Evolutionary conservation across 345 rosid genomes (phyloP).

Genomic region (Brassica incana): DNA sequence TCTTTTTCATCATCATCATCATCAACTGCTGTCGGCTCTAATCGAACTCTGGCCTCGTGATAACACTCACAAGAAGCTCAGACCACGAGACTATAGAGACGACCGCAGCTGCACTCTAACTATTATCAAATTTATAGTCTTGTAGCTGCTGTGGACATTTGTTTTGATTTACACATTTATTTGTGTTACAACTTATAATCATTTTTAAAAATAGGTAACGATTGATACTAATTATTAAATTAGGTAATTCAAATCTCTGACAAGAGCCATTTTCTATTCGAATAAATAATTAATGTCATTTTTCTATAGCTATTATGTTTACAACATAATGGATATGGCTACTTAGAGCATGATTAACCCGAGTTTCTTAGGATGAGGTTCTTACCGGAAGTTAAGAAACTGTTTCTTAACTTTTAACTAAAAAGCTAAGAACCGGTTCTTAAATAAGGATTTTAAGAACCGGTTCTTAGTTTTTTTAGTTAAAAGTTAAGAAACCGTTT

Average conservation of each 20-base stretch:
- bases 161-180: background rate
- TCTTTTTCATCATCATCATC: background rate
- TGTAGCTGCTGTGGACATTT: background rate
- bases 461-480: too few relatives aligned
- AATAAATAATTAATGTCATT: too few relatives aligned
- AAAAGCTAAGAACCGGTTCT: too few relatives aligned
- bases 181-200: background rate
- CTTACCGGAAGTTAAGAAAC: too few relatives aligned
- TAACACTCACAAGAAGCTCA: background rate
- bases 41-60: background rate
- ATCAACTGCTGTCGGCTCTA: background rate
- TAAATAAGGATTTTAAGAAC: too few relatives aligned
- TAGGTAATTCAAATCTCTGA: background rate
- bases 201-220: background rate
- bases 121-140: background rate
- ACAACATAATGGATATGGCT: too few relatives aligned
- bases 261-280: background rate
- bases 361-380: too few relatives aligned
- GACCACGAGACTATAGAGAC: background rate
- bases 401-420: too few relatives aligned
- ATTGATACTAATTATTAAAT: too few relatives aligned
- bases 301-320: too few relatives aligned
- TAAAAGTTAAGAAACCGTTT: too few relatives aligned
- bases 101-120: background rate
- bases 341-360: too few relatives aligned